A percentile compares a stretch with the other conserved stretches of the same genome.
phyloP scores from a whole-genome alignment of 2,329 filamentous ascomycete genomes.

The Penicillium sp. region DNA sequence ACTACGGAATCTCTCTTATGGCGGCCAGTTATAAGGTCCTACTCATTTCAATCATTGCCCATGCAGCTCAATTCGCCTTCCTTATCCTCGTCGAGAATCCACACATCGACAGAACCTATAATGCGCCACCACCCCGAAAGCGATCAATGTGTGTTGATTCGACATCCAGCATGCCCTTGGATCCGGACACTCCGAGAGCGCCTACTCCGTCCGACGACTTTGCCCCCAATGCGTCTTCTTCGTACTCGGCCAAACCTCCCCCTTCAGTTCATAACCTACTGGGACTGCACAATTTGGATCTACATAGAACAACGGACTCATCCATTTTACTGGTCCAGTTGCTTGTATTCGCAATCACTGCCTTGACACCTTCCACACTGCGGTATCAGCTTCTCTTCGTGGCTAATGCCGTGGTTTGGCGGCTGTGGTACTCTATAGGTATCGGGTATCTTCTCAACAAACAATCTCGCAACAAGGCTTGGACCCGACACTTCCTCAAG shows the following conservation, averaged over 20 bases:
- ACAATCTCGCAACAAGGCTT: slow-evolving; percentile 88
- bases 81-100: slow-evolving; percentile 91
- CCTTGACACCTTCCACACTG: slow-evolving; percentile 76
- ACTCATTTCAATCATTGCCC: slow-evolving; percentile 93
- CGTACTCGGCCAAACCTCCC: slow-evolving; percentile 57
- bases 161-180: slow-evolving; percentile 33
- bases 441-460: slow-evolving; percentile 81
- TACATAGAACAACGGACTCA: slow-evolving; percentile 84
- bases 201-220: slow-evolving; percentile 41
- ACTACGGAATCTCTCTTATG: slow-evolving; percentile 98
- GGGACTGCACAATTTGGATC: slow-evolving; percentile 80
- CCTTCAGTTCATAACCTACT: slow-evolving; percentile 79
- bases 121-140: slow-evolving; percentile 76
- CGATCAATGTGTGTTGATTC: slow-evolving; percentile 40
- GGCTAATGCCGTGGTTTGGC: slow-evolving; percentile 77
- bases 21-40: slow-evolving; percentile 96
- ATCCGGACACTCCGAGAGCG: slow-evolving; percentile 39
- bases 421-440: slow-evolving; percentile 88
- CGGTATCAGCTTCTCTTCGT: slow-evolving; percentile 79
- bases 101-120: slow-evolving; percentile 98
- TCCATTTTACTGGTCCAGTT: slow-evolving; percentile 75
- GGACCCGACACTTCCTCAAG: slow-evolving; percentile 97
- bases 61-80: slow-evolving; percentile 93
- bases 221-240: slow-evolving; percentile 42
- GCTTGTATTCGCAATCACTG: slow-evolving; percentile 73